phyloP scores from a whole-genome alignment of 495 filamentous ascomycete genomes.

The Penicillium diatomitis region DNA sequence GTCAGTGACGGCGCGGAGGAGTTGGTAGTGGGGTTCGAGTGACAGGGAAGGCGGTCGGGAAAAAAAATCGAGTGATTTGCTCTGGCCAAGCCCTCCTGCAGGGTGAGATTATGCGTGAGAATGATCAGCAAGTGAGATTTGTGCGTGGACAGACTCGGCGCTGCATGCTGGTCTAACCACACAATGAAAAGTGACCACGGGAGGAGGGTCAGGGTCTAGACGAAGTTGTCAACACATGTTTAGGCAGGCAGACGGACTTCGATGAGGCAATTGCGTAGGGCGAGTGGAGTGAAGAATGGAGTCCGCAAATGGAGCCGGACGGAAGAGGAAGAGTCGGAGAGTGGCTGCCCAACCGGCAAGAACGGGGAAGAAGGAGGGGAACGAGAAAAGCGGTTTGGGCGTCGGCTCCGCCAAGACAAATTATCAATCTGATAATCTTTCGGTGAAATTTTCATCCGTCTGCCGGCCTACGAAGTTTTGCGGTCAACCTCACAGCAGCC shows the following conservation, averaged over 20 bases:
- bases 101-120: too few relatives aligned
- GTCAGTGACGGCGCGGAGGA: neutral
- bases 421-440: conserved; percentile 27
- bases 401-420: conserved; percentile 11
- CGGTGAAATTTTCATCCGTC: conserved; percentile 10
- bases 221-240: too few relatives aligned
- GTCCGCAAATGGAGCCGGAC: too few relatives aligned
- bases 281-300: conserved; percentile 7
- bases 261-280: neutral
- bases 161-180: too few relatives aligned
- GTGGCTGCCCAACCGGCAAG: conserved; percentile 9
- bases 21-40: neutral
- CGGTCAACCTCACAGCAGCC: neutral
- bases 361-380: neutral
- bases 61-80: conserved; percentile 27
- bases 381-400: too few relatives aligned
- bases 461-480: neutral
- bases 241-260: too few relatives aligned
- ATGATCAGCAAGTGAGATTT: too few relatives aligned
- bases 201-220: too few relatives aligned
- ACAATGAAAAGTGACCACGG: too few relatives aligned
- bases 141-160: too few relatives aligned
- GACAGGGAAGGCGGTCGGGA: conserved; percentile 18
- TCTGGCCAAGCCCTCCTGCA: conserved; percentile 10
- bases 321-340: neutral